Conservation (phyloP, 441 rosid genomes). For the Brassica balearica region DNA sequence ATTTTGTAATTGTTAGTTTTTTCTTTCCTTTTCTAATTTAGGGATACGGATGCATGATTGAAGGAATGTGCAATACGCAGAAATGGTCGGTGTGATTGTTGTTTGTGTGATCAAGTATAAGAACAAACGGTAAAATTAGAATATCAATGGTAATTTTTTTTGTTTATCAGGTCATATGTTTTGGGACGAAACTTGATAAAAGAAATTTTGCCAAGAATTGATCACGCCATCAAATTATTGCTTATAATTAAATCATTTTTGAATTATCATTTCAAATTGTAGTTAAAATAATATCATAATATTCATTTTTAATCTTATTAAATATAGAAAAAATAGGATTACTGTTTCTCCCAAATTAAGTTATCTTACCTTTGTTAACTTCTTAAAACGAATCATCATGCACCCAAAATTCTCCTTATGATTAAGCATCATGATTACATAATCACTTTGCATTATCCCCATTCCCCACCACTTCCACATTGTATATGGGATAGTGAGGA, state of each 20-base stretch:
- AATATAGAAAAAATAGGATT: background rate
- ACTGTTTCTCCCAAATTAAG: background rate
- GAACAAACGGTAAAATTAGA: background rate
- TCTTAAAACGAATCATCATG: constrained; percentile 10
- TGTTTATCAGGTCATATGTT: background rate
- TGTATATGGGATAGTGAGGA: constrained; percentile 38
- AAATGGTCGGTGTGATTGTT: background rate
- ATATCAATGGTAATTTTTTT: background rate
- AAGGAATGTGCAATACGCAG: background rate
- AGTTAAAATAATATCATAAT: background rate
- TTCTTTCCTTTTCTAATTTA: background rate
- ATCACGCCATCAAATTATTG: background rate
- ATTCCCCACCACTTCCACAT: constrained; percentile 35
- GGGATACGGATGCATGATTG: constrained; percentile 9
- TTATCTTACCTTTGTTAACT: background rate
- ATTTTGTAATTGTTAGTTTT: background rate
- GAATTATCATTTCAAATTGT: background rate
- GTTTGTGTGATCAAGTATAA: background rate
- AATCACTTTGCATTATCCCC: constrained; percentile 31
- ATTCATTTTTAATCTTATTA: background rate
- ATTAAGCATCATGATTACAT: constrained; percentile 34
- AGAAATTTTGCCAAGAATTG: background rate
- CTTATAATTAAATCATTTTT: background rate
- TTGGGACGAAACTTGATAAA: background rate
- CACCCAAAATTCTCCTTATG: constrained; percentile 24